Evolutionary conservation across 768 basidiomycete species (phyloP), one percentile per base, ranked within the genome.

Genomic region (Termitomyces eurrhizus): DNA sequence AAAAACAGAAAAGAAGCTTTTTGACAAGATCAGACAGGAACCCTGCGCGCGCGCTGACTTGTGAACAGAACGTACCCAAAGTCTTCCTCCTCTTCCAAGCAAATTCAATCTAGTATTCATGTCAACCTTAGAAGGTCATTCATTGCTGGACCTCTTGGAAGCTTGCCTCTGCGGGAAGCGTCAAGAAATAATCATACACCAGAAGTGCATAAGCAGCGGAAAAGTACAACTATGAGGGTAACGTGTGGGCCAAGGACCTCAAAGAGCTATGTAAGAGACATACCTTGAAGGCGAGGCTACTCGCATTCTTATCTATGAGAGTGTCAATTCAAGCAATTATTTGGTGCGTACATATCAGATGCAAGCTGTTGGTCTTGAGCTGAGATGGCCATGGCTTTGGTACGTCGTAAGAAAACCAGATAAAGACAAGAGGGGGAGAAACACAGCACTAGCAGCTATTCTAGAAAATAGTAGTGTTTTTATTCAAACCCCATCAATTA

Each of bases 121-220:
- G 21, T 11, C 35, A 52, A 13, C 11, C 18, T 52, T 37, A n/a
- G 12, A 13, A 4, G 13, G 37, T 4, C 7, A 24, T 18, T 4
- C 7, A 24, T 18, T 6, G 26, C 12, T 9, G 13, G 16, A 36
- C 13, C 2, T 21, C 24, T 29, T 13, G 21, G 21, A 33, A 46
- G n/a, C 55, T 50, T 18, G 64, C 66, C 52, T 67, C 66, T 14
- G 44, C 57, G 4, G 54, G 49, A 16, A 67, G 64, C 8, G 66
- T 67, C 45, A 67, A 52, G 53, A 46, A 46, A 42, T 67, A 64
- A 54, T 67, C 66, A 32, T 64, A 67, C 26, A 64, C 45, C 48
- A 67, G 37, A 7, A 67, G 49, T 18, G 65, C 35, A 24, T 53
- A 63, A 29, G 62, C 36, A 14, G 60, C 62, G 12, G 46, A 56